A percentile compares a stretch with the other conserved stretches of the same genome.
Evolutionary conservation across 2,329 filamentous ascomycete species (phyloP).

Genomic region (Alternaria ventricosa): DNA sequence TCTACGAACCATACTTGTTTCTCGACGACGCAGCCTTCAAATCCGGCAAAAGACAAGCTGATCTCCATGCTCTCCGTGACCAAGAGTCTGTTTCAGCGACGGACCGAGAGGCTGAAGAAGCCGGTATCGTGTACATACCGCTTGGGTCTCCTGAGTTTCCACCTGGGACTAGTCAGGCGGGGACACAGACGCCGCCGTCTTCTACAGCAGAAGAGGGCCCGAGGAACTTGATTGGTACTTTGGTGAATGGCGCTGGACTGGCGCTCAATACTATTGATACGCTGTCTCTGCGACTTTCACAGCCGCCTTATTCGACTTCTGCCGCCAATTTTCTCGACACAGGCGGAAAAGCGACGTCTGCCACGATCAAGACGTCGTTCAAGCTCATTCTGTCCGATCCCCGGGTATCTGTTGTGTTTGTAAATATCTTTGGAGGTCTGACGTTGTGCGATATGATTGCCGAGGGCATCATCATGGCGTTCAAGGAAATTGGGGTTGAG

Average conservation of each 20-base stretch:
- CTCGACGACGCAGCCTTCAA: constrained; percentile 75
- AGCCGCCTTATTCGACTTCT: constrained; percentile 32
- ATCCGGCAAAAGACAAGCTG: constrained; percentile 66
- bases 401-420: constrained; percentile 74
- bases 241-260: constrained; percentile 88
- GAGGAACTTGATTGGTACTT: constrained; percentile 73
- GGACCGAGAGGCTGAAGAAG: constrained; percentile 68
- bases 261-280: constrained; percentile 92
- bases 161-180: not conserved
- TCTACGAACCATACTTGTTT: constrained; percentile 64
- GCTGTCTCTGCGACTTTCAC: constrained; percentile 67
- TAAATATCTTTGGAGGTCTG: constrained; percentile 74
- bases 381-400: constrained; percentile 73
- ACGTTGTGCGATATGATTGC: constrained; percentile 85
- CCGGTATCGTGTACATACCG: constrained; percentile 82
- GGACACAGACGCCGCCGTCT: constrained; percentile 10
- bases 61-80: constrained; percentile 65
- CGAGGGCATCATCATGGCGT: constrained; percentile 73
- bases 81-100: constrained; percentile 58
- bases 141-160: constrained; percentile 41
- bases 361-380: constrained; percentile 80
- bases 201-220: constrained; percentile 37
- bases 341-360: constrained; percentile 83
- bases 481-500: constrained; percentile 69
- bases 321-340: constrained; percentile 86